Evolutionary conservation across 1,284 basidiomycete species (phyloP), one percentile per base, ranked within the genome.

Genomic region (Taiwanofungus camphoratus): DNA sequence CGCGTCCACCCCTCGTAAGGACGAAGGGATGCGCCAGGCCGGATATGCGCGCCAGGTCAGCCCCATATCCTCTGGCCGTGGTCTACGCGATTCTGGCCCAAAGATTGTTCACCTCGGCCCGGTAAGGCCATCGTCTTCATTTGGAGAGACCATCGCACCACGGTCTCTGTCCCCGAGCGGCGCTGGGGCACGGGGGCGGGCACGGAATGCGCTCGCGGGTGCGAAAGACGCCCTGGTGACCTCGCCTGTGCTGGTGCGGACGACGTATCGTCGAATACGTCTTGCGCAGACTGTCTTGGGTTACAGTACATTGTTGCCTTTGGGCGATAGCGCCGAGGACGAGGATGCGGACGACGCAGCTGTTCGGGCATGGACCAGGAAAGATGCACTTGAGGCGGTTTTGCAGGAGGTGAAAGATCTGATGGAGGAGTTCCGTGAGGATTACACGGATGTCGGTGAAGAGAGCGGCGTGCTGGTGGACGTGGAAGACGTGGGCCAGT

Each of bases 21-120:
- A 58, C 27, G 44, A 46, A 29, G 37, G 42, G 15, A 36, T 31
- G 18, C 69, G 72, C n/a, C 65, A 66, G 48, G 62, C 74, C 18
- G 74, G 73, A 4, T 73, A 69, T 52, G 63, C 66, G 38, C 63
- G 68, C 32, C 57, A 66, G 54, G 64, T 52, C 18, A 66, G 58
- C 37, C 61, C 62, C 5, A 50, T 56, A 26, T 56, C 57, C 3
- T 64, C 67, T 13, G 63, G 65, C 13, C 61, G 62, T n/a, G 53
- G 53, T 4, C 49, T 54, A 23, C 61, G 63, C 41, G 61, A 47
- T 13, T 51, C 55, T 0, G 68, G 66, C 2, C 75, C 73, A 4
- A 71, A 67, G 45, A 83, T 83, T 46, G 67, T 81, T 1, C 81
- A 83, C 55, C 69, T 84, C 4, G 81, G 82, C 1, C 77, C 79